Evolutionary conservation across 1,139 yeast species (phyloP).

Genomic region (Suhomyces kunorum): DNA sequence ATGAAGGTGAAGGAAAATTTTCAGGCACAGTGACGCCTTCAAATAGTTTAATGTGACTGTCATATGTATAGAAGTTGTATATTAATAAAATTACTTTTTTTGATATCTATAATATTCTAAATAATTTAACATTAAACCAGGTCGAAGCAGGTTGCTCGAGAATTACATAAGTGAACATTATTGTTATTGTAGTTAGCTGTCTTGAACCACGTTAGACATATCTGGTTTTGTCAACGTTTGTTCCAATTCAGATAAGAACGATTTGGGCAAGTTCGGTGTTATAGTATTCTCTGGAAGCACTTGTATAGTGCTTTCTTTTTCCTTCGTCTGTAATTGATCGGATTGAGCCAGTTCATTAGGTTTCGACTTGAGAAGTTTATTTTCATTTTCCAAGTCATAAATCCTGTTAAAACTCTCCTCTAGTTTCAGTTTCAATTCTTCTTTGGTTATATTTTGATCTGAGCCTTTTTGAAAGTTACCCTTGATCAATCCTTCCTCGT

Average conservation of each 20-base stretch:
- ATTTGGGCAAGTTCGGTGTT: neutral
- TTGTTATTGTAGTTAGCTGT: neutral
- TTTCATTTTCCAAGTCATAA: constrained; percentile 38
- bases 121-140: neutral
- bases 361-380: constrained; percentile 21
- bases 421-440: constrained; percentile 35
- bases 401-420: constrained; percentile 45
- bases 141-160: too few species aligned
- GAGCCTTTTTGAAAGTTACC: constrained; percentile 6
- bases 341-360: neutral
- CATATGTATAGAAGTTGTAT: constrained; percentile 9
- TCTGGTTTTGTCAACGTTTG: constrained; percentile 10
- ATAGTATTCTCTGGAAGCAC: neutral
- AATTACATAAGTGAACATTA: neutral
- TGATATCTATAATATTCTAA: neutral
- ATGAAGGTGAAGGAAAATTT: constrained; percentile 62
- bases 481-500: constrained; percentile 11
- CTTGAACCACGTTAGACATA: constrained; percentile 3
- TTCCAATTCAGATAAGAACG: constrained; percentile 18
- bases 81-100: constrained; percentile 5
- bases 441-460: constrained; percentile 30
- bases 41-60: constrained; percentile 2
- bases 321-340: neutral
- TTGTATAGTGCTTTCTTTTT: constrained; percentile 1
- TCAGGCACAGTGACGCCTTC: constrained; percentile 35